Percentiles rank a stretch among this genome's conserved stretches.
These are phyloP conservation scores for Geotrichum ghanense DNA, from an alignment of 805 yeast species.

Conservation along the genomic window DNA sequence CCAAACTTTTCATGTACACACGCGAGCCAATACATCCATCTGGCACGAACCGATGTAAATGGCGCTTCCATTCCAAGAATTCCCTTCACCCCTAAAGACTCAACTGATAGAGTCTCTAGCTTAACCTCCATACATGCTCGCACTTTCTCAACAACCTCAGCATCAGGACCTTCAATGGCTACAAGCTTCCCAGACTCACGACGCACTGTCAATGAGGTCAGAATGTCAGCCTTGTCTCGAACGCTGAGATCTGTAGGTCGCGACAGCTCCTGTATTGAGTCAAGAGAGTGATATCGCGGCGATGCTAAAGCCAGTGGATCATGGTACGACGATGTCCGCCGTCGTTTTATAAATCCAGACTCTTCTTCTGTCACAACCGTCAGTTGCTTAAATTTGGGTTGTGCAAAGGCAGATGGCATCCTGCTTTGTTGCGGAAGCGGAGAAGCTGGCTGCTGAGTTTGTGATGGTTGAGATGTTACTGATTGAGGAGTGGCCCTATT, in stretches of 20 bases:
- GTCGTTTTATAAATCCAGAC: constrained; percentile 7
- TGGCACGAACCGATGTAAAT: constrained; percentile 9
- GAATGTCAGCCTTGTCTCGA: constrained; percentile 17
- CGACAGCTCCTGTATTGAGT: not conserved
- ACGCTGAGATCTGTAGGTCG: constrained; percentile 10
- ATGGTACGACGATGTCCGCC: constrained; percentile 16
- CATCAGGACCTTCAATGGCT: constrained; percentile 15
- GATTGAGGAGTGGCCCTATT: not conserved
- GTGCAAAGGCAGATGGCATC: not conserved
- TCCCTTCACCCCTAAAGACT: not conserved
- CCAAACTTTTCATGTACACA: constrained; percentile 17
- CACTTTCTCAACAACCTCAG: constrained; percentile 7
- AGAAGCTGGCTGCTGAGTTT: not conserved
- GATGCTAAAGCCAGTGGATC: constrained; percentile 13
- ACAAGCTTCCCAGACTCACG: constrained; percentile 6
- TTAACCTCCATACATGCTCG: constrained; percentile 5
- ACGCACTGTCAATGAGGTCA: constrained; percentile 9
- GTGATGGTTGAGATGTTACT: not conserved
- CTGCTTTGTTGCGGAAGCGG: not conserved
- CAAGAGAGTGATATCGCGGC: not conserved
- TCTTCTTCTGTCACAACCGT: constrained; percentile 6
- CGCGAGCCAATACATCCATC: constrained; percentile 16
- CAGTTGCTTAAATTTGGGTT: not conserved
- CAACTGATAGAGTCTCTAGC: constrained; percentile 3
- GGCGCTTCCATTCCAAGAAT: constrained; percentile 2